Evolutionary conservation across 306 rosid genomes (phyloP), one percentile per base, ranked within the genome.

Genomic region (Castanea crenata): DNA sequence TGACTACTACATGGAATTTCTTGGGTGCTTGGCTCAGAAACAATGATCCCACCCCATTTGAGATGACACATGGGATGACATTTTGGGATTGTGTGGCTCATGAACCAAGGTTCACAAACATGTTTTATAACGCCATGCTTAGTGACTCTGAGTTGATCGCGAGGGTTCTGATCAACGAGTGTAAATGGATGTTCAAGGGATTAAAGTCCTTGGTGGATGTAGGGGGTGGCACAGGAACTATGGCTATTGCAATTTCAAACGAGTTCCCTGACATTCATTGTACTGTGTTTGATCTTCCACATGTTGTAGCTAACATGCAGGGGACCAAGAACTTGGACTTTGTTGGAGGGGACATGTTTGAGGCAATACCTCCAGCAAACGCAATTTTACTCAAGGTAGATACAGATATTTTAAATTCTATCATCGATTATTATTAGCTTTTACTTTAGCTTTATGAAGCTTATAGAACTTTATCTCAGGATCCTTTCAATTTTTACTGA

Each of bases 131-230:
- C 1, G 57, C 81, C n/a, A 76, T 80, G 87, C 58, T 21, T 15
- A 32, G 23, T 46, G 88, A 85, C 49, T 69, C 16, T 1, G 78
- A 18, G 16, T 77, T 41, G 46, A 41, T 41, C 16, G 78, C 58
- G 3, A 55, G 32, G 18, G 14, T 25, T 1, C 23, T 85, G 58
- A 29, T 32, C 2, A 51, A 71, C 10, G 64, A 74, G 68, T 69
- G 74, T 61, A 18, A 44, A 62, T 51, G 56, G 3, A 80, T 78
- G 61, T 85, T 85, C 23, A 80, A 59, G 55, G 88, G 88, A 4
- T 38, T 85, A 71, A n/a, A 21, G 4, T 81, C 88, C 1, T 5
- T 85, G 79, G 83, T 81, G 3, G 88, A 85, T 63, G 80, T 85
- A 8, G 88, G 85, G 5, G 85, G 80, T 2, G 83, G 83, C n/a